Evolutionary conservation across 2,329 filamentous ascomycete species (phyloP), one percentile per base, ranked within the genome.

Genomic region (Diaporthe citri): DNA sequence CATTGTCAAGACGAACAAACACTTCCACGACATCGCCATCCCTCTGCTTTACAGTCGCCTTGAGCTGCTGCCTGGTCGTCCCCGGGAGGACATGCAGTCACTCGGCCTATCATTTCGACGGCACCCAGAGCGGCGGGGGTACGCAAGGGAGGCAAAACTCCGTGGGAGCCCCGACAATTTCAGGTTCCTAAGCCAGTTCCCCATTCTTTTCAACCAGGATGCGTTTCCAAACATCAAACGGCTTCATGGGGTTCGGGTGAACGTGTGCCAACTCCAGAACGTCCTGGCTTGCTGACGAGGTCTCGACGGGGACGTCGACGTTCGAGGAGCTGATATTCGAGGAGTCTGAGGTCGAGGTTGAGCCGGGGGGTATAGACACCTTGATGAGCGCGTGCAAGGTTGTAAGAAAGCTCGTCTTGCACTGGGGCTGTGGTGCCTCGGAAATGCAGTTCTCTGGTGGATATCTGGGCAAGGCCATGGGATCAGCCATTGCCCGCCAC

Each of bases 81-180:
- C 64, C 13, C 34, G 64, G 31, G 48, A 52, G n/a, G 46, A 55
- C n/a, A 55, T 69, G 48, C 64, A 55, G n/a, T 69, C 64, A 3
- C 48, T 69, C 7, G 64, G 64, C 17, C n/a, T 69, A 9, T 69
- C 64, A 28, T 69, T 69, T 22, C 64, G 64, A 55, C 46, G 64
- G 20, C 48, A 69, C 5, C 64, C 64, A 5, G 46, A 55, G n/a
- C n/a, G 34, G 48, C 34, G 64, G 55, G 64, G 48, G 5, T 69
- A 55, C 20, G 64, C 48, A 1, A 55, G 46, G 8, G 48, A 69
- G 64, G 64, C 64, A 22, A 69, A 41, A 22, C 64, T 69, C n/a
- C 34, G n/a, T 28, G 64, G 64, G 5, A 22, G 64, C 10, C 31
- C 64, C 15, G 64, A 31, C 1, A 22, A 20, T 3, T 41, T 41